Evolutionary conservation across 768 basidiomycete genomes (phyloP).

Genomic region (Crepidotus variabilis): DNA sequence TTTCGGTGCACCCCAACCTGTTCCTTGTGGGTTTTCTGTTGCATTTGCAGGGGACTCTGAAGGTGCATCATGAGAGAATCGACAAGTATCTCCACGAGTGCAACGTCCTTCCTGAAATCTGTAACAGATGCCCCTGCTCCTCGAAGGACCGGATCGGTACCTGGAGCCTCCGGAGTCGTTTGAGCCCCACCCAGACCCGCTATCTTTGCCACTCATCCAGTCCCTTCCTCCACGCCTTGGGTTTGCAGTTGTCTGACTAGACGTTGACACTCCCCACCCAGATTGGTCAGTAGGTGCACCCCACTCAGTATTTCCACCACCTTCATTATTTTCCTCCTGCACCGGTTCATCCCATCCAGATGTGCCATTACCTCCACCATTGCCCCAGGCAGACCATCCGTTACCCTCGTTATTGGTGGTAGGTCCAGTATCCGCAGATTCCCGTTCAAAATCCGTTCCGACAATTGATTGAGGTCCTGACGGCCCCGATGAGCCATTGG

Average conservation of each 20-base stretch:
- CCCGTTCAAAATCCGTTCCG: slow-evolving; percentile 10
- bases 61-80: slow-evolving; percentile 19
- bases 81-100: slow-evolving; percentile 15
- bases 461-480: background rate
- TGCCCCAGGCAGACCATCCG: background rate
- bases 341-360: background rate
- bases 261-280: background rate
- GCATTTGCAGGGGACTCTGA: background rate
- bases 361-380: background rate
- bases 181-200: slow-evolving; percentile 10
- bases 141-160: background rate
- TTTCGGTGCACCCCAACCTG: background rate
- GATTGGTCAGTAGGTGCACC: background rate
- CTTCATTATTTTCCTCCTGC: background rate
- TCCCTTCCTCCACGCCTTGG: too few species aligned
- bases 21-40: background rate
- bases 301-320: background rate
- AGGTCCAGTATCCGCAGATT: slow-evolving; percentile 4
- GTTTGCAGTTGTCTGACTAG: background rate
- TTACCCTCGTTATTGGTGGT: slow-evolving; percentile 2
- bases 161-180: background rate
- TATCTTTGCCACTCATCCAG: background rate
- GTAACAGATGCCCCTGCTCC: slow-evolving; percentile 11
- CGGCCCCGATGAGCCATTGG: slow-evolving; percentile 6
- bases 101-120: slow-evolving; percentile 13